Percentiles rank a stretch among this genome's conserved stretches.
Evolutionary conservation across 345 rosid genomes (phyloP).

Genomic region (Eucalyptus erythrocorys): DNA sequence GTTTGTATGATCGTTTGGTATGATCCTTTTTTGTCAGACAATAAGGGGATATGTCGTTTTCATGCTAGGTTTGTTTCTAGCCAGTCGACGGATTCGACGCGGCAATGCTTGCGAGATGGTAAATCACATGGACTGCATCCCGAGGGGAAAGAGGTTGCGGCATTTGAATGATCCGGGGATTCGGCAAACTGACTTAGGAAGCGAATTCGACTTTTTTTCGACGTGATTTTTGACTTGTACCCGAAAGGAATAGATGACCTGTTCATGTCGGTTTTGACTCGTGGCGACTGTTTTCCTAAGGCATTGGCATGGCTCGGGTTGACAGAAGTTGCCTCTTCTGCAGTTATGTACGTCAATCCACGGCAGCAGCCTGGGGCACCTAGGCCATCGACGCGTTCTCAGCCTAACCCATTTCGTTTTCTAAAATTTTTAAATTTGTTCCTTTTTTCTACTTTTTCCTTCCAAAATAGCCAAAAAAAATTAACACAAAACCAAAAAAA

Average conservation of each 20-base stretch:
- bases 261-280: neutral
- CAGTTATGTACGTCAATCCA: slow-evolving; percentile 70
- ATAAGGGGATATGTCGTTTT: neutral
- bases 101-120: neutral
- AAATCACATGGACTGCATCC: neutral
- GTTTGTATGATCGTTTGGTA: neutral
- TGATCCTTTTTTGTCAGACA: neutral
- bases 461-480: no score
- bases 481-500: no score
- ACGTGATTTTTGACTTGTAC: neutral
- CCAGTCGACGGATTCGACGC: neutral
- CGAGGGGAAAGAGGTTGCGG: no score
- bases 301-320: neutral
- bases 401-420: slow-evolving; percentile 85
- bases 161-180: neutral
- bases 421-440: no score
- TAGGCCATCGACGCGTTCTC: slow-evolving; percentile 39
- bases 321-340: neutral
- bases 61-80: neutral
- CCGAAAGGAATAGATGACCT: neutral
- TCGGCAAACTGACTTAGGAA: neutral
- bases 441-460: no score
- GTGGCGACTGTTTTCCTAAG: neutral
- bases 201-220: neutral
- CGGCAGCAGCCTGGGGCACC: slow-evolving; percentile 66